phyloP scores from a whole-genome alignment of 2,329 filamentous ascomycete genomes.

The Cyphellophora europaea region DNA sequence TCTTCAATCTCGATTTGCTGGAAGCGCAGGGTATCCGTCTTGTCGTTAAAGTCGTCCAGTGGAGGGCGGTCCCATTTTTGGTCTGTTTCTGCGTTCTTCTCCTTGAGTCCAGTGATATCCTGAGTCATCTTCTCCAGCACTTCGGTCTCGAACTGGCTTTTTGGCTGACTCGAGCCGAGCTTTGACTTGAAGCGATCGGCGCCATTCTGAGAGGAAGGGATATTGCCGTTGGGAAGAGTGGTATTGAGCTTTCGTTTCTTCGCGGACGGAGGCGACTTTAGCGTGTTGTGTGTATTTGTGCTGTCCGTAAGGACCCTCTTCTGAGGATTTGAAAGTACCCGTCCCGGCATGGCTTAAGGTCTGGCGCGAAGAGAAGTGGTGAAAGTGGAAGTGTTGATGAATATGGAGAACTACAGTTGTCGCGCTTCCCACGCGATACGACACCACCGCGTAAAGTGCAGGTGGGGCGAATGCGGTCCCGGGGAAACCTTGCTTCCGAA shows the following conservation, averaged over 20 bases:
- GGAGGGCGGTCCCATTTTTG: constrained; percentile 75
- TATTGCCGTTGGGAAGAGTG: constrained; percentile 37
- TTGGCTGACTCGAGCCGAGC: constrained; percentile 65
- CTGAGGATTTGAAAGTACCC: constrained; percentile 39
- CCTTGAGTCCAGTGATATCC: constrained; percentile 76
- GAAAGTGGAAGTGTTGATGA: no score
- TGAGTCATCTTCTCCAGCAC: constrained; percentile 94
- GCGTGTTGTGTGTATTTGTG: constrained; percentile 53
- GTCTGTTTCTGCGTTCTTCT: constrained; percentile 83
- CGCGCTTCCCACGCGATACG: no score
- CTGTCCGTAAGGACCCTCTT: constrained; percentile 65
- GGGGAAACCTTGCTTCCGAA: no score
- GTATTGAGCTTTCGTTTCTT: constrained; percentile 80
- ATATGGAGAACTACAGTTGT: no score
- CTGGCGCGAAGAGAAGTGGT: no score
- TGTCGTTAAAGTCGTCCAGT: constrained; percentile 52
- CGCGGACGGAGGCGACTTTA: constrained; percentile 41
- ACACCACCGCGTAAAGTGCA: no score
- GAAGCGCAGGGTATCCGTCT: constrained; percentile 67
- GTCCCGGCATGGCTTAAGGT: constrained; percentile 18
- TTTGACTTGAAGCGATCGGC: constrained; percentile 43
- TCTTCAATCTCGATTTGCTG: constrained; percentile 96
- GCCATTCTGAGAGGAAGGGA: constrained; percentile 56
- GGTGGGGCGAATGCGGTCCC: no score
- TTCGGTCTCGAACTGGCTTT: constrained; percentile 88